Evolutionary conservation across 1,284 basidiomycete species (phyloP).

Genomic region (Heterobasidion irregulare): DNA sequence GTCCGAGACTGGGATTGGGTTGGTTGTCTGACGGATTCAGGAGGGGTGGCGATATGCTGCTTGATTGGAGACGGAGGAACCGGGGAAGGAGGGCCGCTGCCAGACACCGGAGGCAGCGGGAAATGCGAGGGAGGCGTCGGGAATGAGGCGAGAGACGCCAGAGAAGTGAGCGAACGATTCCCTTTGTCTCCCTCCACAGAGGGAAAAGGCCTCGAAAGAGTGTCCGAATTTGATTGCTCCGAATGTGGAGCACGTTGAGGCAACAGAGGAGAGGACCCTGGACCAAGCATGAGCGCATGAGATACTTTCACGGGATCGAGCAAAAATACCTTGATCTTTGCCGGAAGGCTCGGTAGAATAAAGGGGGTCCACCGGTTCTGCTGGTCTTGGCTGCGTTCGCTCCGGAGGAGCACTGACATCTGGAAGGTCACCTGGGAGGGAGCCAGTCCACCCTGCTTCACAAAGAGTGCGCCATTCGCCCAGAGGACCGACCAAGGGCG

Average conservation of each 20-base stretch:
- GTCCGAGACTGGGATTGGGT: conserved; percentile 7
- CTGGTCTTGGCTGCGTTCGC: conserved; percentile 3
- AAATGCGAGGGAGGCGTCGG: conserved; percentile 64
- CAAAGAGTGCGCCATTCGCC: conserved; percentile 66
- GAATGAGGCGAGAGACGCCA: conserved; percentile 62
- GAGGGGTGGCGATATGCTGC: not conserved
- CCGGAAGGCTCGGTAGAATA: conserved; percentile 1
- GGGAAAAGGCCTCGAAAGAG: not conserved
- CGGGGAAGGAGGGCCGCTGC: conserved; percentile 8
- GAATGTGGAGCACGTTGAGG: not conserved
- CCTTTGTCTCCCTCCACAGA: not conserved
- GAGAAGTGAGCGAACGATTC: conserved; percentile 22
- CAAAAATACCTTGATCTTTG: conserved; percentile 5
- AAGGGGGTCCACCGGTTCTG: not conserved
- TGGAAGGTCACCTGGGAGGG: conserved; percentile 45
- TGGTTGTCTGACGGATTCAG: not conserved
- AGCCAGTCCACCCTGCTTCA: conserved; percentile 63
- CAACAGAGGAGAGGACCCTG: not conserved
- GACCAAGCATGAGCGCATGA: not conserved
- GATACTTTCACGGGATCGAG: not conserved
- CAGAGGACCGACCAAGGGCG: conserved; percentile 56
- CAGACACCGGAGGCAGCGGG: conserved; percentile 42
- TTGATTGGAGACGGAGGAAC: conserved; percentile 1
- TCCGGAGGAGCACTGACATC: conserved; percentile 21
- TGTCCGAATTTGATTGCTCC: not conserved